Evolutionary conservation across 2,329 filamentous ascomycete genomes (phyloP), one percentile per base, ranked within the genome.

Genomic region (Metarhizium album): DNA sequence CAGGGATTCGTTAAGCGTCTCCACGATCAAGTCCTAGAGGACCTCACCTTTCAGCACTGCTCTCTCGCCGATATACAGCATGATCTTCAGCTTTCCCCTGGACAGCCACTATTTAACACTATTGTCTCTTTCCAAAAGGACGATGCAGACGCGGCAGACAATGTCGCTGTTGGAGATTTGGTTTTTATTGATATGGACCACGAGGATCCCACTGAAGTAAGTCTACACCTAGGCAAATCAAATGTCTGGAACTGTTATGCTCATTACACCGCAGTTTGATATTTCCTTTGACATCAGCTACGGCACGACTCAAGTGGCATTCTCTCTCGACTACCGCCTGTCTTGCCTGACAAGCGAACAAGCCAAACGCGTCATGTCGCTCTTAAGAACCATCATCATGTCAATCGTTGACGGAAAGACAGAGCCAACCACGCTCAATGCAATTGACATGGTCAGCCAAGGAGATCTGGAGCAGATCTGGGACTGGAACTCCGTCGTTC

Each of bases 51-150:
- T 54, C 75, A 78, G 53, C 70, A 66, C 51, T 74, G 72, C 55
- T 76, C 75, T 2, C 62, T 75, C 18, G 71, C 72, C 3, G 68
- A 70, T 43, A 71, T 75, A 14, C 72, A 74, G 51, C 63, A 63
- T 38, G 59, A 59, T 11, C 49, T 67, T 4, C 55, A 1, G 46
- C 54, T 6, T 58, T 53, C 2, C 52, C 49, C 2, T 42, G 50
- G 9, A 42, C 48, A 2, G 18, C 42, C 42, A 13, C n/a, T 67
- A 9, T 67, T 67, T 53, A 67, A 67, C 51, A 66, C 59, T 2
- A 57, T 61, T 2, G 56, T 68, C 5, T 66, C 65, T 0, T 61
- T 65, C 42, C 64, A 66, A 29, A 45, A 49, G 57, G 58, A 42
- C 8, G 48, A 46, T 8, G 42, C 29, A 7, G 33, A 50, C n/a